These are phyloP conservation scores for Apophysomyces ossiformis DNA, from an alignment of 371 early-diverging fungal species.

Conservation along the genomic window DNA sequence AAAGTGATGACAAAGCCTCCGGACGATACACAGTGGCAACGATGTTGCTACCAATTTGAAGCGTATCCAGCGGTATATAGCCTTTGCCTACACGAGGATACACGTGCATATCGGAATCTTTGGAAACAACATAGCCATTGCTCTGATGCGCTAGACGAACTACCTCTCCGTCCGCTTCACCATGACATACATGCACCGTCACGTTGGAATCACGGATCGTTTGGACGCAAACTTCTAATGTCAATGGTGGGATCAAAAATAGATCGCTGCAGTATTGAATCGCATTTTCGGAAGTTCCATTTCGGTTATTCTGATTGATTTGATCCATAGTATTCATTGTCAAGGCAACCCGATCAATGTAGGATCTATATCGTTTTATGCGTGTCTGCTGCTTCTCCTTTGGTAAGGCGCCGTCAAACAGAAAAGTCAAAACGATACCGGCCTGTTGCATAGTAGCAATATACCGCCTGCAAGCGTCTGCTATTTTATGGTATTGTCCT, in stretches of 20 bases:
- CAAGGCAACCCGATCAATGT: conserved; percentile 39
- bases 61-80: conserved; percentile 57
- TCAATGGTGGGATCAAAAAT: conserved; percentile 60
- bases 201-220: conserved; percentile 42
- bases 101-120: conserved; percentile 65
- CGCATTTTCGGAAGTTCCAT: conserved; percentile 16
- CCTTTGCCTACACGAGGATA: conserved; percentile 56
- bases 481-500: conserved; percentile 51
- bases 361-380: conserved; percentile 53
- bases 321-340: conserved; percentile 25
- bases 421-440: conserved; percentile 46
- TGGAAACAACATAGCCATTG: conserved; percentile 57
- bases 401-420: conserved; percentile 65
- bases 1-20: conserved; percentile 34
- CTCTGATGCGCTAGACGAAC: conserved; percentile 44
- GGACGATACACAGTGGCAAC: conserved; percentile 54
- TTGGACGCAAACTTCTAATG: conserved; percentile 55
- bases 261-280: conserved; percentile 37
- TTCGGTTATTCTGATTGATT: conserved; percentile 29
- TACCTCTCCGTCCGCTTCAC: conserved; percentile 62
- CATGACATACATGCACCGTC: conserved; percentile 42
- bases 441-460: conserved; percentile 32
- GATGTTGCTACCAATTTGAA: conserved; percentile 26
- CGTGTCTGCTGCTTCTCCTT: conserved; percentile 55
- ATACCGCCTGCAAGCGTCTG: conserved; percentile 34